Conservation (phyloP, 2,329 filamentous ascomycete genomes). For the Beauveria caledonica region DNA sequence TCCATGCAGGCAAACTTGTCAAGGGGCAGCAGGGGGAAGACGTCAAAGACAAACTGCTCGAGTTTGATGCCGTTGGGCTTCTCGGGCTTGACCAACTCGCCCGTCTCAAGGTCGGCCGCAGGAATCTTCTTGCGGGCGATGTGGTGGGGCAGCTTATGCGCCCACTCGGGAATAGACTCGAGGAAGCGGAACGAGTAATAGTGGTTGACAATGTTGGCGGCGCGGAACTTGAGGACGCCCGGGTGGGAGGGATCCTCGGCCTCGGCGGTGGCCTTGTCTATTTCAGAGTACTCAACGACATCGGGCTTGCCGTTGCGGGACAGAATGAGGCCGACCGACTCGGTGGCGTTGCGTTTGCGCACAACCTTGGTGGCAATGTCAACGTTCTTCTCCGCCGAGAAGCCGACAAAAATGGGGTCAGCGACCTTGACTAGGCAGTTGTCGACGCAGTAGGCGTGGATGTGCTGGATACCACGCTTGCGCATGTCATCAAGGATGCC, state of each 20-base stretch:
- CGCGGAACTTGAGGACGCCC: slow-evolving; percentile 85
- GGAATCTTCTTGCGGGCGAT: slow-evolving; percentile 98
- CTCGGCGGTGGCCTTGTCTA: slow-evolving; percentile 80
- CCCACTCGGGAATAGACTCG: slow-evolving; percentile 81
- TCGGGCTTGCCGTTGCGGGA: slow-evolving; percentile 94
- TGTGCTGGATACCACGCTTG: slow-evolving; percentile 82
- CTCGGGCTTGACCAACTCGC: slow-evolving; percentile 78
- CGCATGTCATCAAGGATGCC: slow-evolving; percentile 82
- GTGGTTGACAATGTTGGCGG: slow-evolving; percentile 99
- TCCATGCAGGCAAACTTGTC: slow-evolving; percentile 92
- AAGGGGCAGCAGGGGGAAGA: slow-evolving; percentile 82
- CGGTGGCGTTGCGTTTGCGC: slow-evolving; percentile 91
- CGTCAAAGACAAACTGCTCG: slow-evolving; percentile 98
- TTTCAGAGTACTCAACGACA: slow-evolving; percentile 98
- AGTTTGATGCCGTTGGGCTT: slow-evolving; percentile 98
- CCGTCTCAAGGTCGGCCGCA: slow-evolving; percentile 65
- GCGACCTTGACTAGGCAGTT: slow-evolving; percentile 99
- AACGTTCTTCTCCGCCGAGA: slow-evolving; percentile 77
- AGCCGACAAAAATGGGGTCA: slow-evolving; percentile 91
- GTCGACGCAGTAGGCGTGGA: slow-evolving; percentile 97
- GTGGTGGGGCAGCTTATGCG: slow-evolving; percentile 82
- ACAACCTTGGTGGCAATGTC: slow-evolving; percentile 99
- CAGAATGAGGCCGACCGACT: slow-evolving; percentile 90
- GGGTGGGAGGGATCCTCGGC: slow-evolving; percentile 75
- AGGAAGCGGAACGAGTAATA: slow-evolving; percentile 96